Evolutionary conservation across 2,329 filamentous ascomycete species (phyloP), one percentile per base, ranked within the genome.

Genomic region (Ascochyta pisi): DNA sequence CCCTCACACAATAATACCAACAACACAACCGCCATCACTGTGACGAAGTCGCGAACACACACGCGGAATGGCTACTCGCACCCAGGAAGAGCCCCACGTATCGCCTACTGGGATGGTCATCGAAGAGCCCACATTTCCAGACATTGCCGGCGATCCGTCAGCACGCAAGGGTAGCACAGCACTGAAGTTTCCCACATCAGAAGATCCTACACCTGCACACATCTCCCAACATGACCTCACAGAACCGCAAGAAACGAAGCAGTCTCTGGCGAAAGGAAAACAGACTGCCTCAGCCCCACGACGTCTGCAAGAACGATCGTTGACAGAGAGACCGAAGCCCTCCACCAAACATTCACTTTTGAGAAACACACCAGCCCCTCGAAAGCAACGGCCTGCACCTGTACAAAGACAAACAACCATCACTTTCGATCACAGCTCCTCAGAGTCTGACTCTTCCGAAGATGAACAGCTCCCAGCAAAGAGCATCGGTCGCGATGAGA

Each of bases 301-400:
- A 23, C 71, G 66, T 6, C 57, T 52, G n/a, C 57, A 69, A 44
- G 61, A 63, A 35, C 63, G 70, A 54, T 70, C 60, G 23, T 66
- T 63, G 12, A 74, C 73, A 0, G 73, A 76, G 44, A 63, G 65
- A 19, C 71, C 73, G 12, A 67, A 64, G 33, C 62, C 68, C 4
- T 64, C 58, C 5, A 57, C 59, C 2, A 66, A 63, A 45, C 53
- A 61, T 16, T 68, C 66, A 1, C 50, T 69, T 6, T 55, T 73
- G 3, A 64, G 60, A 15, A 62, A 59, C 33, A 62, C 64, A 26
- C 52, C 63, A 19, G 40, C 43, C 19, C 54, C 62, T 34, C 51
- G 38, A 8, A 54, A 46, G 45, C 33, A 62, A 23, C 57, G 60
- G 47, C 47, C 62, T 1, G 44, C 54, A 8, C 61, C 63, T 22